Evolutionary conservation across 176 grass and related monocot species (phyloP).

Genomic region (Carex parvula): DNA sequence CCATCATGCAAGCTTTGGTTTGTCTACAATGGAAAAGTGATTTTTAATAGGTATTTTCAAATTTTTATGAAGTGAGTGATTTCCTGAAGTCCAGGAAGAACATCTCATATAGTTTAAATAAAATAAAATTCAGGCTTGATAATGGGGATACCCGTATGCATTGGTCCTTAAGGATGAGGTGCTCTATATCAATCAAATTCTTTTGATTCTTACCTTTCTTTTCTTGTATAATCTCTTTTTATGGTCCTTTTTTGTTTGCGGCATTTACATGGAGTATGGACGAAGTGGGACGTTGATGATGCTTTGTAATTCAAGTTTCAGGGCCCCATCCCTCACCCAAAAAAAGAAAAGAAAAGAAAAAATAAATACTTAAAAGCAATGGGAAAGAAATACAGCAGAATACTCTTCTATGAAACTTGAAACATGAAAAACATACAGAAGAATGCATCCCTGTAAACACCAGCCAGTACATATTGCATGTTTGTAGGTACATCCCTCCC

Average conservation of each 20-base stretch:
- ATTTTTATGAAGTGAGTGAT: background rate
- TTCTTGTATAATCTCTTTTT: background rate
- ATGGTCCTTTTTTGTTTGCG: background rate
- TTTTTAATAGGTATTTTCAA: conserved; percentile 28
- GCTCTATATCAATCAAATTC: background rate
- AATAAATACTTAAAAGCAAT: too few species aligned
- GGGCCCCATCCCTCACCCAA: background rate
- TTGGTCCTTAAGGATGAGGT: background rate
- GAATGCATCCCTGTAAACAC: background rate
- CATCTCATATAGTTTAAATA: background rate
- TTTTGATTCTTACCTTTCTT: background rate
- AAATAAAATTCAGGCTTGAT: background rate
- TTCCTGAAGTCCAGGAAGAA: background rate
- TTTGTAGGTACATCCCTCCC: background rate
- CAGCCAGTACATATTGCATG: background rate
- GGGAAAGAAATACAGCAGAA: too few species aligned
- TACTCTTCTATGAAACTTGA: background rate
- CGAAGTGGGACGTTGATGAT: background rate
- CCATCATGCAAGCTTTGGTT: conserved; percentile 44
- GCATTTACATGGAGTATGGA: background rate
- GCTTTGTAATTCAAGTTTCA: background rate
- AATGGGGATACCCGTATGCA: background rate
- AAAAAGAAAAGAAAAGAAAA: background rate
- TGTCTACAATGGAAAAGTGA: conserved; percentile 31
- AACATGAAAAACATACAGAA: background rate